These are phyloP conservation scores for Candida koratica DNA, from an alignment of 805 yeast genomes.

Conservation along the genomic window DNA sequence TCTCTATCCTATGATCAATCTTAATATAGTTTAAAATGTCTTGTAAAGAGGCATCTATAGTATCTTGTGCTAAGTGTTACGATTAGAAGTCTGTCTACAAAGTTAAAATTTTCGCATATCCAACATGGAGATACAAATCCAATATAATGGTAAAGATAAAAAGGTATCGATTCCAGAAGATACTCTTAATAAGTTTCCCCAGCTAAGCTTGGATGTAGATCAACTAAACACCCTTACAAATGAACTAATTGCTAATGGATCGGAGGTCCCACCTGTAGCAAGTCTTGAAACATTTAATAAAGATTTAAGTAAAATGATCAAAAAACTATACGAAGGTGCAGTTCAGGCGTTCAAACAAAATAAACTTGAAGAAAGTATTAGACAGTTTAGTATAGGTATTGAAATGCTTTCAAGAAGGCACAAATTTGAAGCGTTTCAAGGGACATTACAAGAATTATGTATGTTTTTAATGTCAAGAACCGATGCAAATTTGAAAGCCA, in stretches of 20 bases:
- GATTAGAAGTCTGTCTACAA: too few species aligned
- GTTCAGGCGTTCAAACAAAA: conserved; percentile 51
- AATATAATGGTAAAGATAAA: conserved; percentile 28
- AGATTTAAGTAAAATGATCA: conserved; percentile 54
- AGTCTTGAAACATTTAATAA: conserved; percentile 53
- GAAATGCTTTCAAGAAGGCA: conserved; percentile 66
- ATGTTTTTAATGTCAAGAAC: conserved; percentile 66
- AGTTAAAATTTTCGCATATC: conserved; percentile 2
- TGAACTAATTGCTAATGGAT: conserved; percentile 40
- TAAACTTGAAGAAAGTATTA: conserved; percentile 56
- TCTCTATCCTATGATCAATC: too few species aligned
- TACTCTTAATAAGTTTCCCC: conserved; percentile 20
- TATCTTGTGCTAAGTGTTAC: too few species aligned
- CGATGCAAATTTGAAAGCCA: conserved; percentile 58
- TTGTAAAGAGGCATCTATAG: too few species aligned
- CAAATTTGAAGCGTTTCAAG: conserved; percentile 70
- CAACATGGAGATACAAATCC: conserved; percentile 8
- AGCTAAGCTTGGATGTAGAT: conserved; percentile 39
- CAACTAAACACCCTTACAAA: conserved; percentile 36
- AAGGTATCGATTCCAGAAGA: conserved; percentile 20
- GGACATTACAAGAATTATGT: conserved; percentile 64
- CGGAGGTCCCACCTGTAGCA: conserved; percentile 53
- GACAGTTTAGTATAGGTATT: conserved; percentile 61
- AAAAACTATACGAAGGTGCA: conserved; percentile 63
- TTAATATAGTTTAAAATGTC: too few species aligned